Percentiles rank a stretch among this genome's conserved stretches.
phyloP scores from a whole-genome alignment of 331 rosid species.

The Arachis monticola region DNA sequence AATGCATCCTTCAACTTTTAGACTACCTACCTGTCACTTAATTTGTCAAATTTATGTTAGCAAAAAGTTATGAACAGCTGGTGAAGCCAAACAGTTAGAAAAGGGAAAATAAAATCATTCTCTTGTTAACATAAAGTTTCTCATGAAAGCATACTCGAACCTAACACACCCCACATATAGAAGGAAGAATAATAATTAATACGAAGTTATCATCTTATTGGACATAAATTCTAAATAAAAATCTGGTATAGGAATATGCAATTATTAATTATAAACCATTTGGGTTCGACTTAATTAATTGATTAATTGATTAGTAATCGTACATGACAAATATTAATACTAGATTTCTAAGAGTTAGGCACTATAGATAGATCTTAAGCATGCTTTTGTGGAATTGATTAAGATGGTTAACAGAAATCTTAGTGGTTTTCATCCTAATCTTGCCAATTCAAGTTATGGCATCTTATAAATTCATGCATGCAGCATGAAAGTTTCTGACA shows the following conservation, averaged over 20 bases:
- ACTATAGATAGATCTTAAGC: slow-evolving; percentile 13
- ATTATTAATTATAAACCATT: not conserved
- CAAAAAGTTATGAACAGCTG: not conserved
- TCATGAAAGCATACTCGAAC: slow-evolving; percentile 33
- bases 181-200: not conserved
- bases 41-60: not conserved
- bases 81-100: not conserved
- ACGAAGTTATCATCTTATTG: slow-evolving; percentile 3
- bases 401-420: slow-evolving; percentile 30
- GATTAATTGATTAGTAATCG: not conserved
- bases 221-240: not conserved
- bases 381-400: slow-evolving; percentile 31
- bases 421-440: slow-evolving; percentile 35
- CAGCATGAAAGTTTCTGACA: not conserved
- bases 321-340: not conserved
- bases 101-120: slow-evolving; percentile 10
- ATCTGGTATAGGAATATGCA: not conserved
- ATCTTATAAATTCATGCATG: not conserved
- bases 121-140: slow-evolving; percentile 25
- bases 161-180: slow-evolving; percentile 31
- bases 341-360: slow-evolving; percentile 28
- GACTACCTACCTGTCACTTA: not conserved
- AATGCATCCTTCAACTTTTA: not conserved
- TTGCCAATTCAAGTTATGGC: slow-evolving; percentile 1
- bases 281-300: slow-evolving; percentile 28